Evolutionary conservation across 2,329 filamentous ascomycete genomes (phyloP).

Genomic region (Escovopsis sp.): DNA sequence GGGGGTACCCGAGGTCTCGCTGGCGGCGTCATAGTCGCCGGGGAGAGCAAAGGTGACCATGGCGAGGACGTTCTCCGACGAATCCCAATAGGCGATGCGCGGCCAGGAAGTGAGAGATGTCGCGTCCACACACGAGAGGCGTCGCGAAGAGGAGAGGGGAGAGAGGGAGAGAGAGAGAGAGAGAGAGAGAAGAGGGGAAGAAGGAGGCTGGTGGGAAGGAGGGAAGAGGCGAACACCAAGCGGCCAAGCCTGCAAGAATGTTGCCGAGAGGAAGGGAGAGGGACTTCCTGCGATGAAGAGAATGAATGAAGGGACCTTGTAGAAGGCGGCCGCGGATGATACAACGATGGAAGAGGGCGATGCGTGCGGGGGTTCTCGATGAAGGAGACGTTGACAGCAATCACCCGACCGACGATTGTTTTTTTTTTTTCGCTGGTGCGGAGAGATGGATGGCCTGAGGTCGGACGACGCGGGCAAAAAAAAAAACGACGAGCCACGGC

Average conservation of each 20-base stretch:
- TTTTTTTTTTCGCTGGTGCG: conserved; percentile 1
- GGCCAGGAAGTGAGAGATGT: not conserved
- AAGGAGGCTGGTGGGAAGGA: conserved; percentile 3
- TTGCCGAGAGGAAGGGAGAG: not conserved
- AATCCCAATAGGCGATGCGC: not conserved
- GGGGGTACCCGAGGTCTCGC: conserved; percentile 20
- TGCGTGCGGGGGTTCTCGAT: not conserved
- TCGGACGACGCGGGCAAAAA: conserved; percentile 4
- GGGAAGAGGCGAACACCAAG: conserved; percentile 1
- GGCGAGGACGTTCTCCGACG: not conserved
- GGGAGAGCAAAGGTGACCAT: conserved; percentile 27
- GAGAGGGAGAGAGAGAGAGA: not conserved
- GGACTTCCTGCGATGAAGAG: no score
- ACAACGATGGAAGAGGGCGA: conserved; percentile 1
- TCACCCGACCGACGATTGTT: conserved; percentile 3
- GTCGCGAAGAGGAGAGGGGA: no score
- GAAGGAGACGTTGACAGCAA: conserved; percentile 1
- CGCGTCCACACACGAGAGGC: not conserved
- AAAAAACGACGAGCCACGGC: conserved; percentile 4
- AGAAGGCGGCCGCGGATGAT: conserved; percentile 2
- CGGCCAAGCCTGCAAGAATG: conserved; percentile 1
- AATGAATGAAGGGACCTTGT: not conserved
- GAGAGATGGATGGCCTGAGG: conserved; percentile 2
- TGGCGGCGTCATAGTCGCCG: conserved; percentile 18
- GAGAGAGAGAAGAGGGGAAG: not conserved